Conservation (phyloP, 148 eudicot genomes). For the Bassia scoparia region DNA sequence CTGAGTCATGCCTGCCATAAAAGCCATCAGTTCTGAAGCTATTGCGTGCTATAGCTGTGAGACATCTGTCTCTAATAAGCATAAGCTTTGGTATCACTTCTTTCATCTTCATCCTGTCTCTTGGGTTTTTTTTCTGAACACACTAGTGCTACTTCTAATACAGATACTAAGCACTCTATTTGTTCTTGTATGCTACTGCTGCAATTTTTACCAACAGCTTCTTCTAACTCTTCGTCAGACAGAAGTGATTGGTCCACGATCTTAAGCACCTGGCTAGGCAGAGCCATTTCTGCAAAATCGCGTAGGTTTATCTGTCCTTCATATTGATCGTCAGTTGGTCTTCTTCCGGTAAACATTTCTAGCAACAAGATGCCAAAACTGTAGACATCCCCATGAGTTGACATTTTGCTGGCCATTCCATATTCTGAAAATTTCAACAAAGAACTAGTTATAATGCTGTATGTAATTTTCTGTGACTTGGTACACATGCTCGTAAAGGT, state of each 20-base stretch:
- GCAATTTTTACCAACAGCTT: neutral
- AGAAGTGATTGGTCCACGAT: slow-evolving; percentile 25
- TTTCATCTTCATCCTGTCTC: slow-evolving; percentile 24
- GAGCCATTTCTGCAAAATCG: slow-evolving; percentile 16
- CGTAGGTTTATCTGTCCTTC: slow-evolving; percentile 24
- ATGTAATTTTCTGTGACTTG: neutral
- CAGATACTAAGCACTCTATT: slow-evolving; percentile 16
- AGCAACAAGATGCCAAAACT: slow-evolving; percentile 29
- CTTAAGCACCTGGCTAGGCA: slow-evolving; percentile 17
- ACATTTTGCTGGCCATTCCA: slow-evolving; percentile 8
- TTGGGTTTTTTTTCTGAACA: slow-evolving; percentile 26
- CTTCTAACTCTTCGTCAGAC: neutral
- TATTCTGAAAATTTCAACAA: slow-evolving; percentile 12
- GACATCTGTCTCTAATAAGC: slow-evolving; percentile 23
- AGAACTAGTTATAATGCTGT: neutral
- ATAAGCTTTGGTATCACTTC: slow-evolving; percentile 6
- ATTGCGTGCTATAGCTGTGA: slow-evolving; percentile 5
- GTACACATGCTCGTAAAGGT: neutral
- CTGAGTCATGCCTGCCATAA: neutral
- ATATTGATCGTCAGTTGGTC: slow-evolving; percentile 23
- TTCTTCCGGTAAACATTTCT: slow-evolving; percentile 27
- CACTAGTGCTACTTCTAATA: slow-evolving; percentile 13
- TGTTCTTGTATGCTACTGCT: neutral
- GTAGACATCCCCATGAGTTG: slow-evolving; percentile 16
- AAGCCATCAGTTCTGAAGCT: neutral